Base-by-base conservation (phyloP, 176 grass and related monocot species). In the Elymus sibiricus region DNA sequence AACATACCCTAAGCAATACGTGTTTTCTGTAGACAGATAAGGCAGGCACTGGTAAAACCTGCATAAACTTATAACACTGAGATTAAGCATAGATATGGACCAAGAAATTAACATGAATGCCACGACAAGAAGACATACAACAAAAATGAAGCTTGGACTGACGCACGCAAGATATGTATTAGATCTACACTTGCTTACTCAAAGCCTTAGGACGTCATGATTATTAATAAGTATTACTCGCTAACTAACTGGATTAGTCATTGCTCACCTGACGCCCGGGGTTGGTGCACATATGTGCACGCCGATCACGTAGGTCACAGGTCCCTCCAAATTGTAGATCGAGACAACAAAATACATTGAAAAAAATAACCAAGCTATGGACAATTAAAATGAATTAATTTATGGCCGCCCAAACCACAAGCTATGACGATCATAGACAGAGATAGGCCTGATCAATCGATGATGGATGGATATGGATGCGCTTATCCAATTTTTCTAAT, bases 401-500 rank as follows among this genome's bases (percentile, higher is more conserved):
- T 60, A 83, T 70, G 21, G 80, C 47, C 80, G 47, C 46, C 65
- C 4, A 19, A 82, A 27, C 46, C 13, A 71, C 70, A 70, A 7
- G 7, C 43, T 29, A 70, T 47, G 44, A 11, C 53, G 22, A 56
- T 28, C 47, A 70, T 27, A 69, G 66, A 56, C n/a, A 25, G 32
- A 34, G 29, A 47, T 1, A 40, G 44, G 71, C 71, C 7, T 46
- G n/a, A 26, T 17, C 1, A 43, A 49, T 74, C 42, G 7, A 28
- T 28, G 6, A 19, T 42, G 61, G 40, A 56, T 70, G 44, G 80
- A 40, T 72, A 22, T 64, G 66, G 81, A 60, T 78, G 76, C 11
- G 35, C 10, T 83, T 83, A 83, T 83, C 51, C 10, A 7, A 1
- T 29, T 61, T 74, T 61, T 83, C 35, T 61, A 73, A 83, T 61